Base-by-base conservation (phyloP, 441 rosid species). In the Erodium moschatum region DNA sequence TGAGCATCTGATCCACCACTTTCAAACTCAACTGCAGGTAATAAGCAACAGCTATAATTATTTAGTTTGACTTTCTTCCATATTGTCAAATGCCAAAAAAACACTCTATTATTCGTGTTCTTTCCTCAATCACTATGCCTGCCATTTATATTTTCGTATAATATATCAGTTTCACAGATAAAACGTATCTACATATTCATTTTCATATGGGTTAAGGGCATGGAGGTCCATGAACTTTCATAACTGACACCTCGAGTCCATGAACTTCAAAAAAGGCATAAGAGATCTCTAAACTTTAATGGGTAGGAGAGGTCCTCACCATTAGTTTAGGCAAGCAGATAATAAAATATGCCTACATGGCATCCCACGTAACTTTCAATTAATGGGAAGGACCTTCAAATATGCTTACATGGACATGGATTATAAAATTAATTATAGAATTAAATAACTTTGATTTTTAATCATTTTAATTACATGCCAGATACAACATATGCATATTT, bases 1-100 rank as follows among this genome's bases (percentile, higher is more conserved):
- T 92, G 38, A 95, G 87, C 99, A 90, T 95, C 61, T 89, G 98
- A 80, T 95, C 98, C 75, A 92, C 96, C 56, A 89, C 91, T 84
- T 87, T 89, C 81, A 89, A 81, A 83, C 99, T 95, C 85, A 90
- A 85, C 99, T 95, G 90, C 82, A 82, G 64, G 48, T 52, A 69
- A 46, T 38, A 19, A 35, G 69, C 65, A 29, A 67, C 16, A 19
- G 5, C 18, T 16, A 12, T 12, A 15, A n/a, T 50, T 16, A 38
- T 31, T 38, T 38, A 38, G 42, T 38, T 38, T 38, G 9, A 7
- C 10, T 38, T 38, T 38, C 42, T 38, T 38, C 42, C 42, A 38
- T 38, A 38, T 8, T 5, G 9, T 38, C 42, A 38, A 38, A 38
- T 38, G 1, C 42, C 4, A 3, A 38, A 2, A 38, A 38, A 5